Evolutionary conservation across 805 yeast species (phyloP).

Genomic region (Cyberlindnera nakhonratchasimensis): DNA sequence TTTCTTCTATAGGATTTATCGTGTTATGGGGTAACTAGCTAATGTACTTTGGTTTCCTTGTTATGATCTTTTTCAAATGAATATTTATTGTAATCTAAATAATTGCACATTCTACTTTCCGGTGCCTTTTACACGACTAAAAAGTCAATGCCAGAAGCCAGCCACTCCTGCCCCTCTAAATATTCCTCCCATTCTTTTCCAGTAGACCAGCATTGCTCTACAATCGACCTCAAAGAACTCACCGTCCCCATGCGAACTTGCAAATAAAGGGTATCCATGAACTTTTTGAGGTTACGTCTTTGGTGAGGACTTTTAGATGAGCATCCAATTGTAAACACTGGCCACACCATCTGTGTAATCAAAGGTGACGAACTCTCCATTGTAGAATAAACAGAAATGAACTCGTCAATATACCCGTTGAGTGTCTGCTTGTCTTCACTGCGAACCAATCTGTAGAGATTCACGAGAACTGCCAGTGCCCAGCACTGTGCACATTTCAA

Average conservation of each 20-base stretch:
- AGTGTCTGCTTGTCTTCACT: slow-evolving; percentile 32
- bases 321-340: slow-evolving; percentile 48
- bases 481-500: slow-evolving; percentile 56
- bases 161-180: slow-evolving; percentile 42
- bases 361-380: slow-evolving; percentile 45
- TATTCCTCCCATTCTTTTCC: slow-evolving; percentile 42
- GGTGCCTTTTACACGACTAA: slow-evolving; percentile 26
- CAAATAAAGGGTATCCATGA: slow-evolving; percentile 41
- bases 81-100: background rate
- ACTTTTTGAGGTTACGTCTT: slow-evolving; percentile 29
- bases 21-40: slow-evolving; percentile 14
- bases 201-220: slow-evolving; percentile 44
- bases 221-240: slow-evolving; percentile 39
- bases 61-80: background rate
- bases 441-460: slow-evolving; percentile 31
- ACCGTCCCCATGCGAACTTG: slow-evolving; percentile 56
- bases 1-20: slow-evolving; percentile 7
- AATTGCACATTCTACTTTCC: background rate
- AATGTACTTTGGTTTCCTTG: slow-evolving; percentile 18
- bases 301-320: slow-evolving; percentile 37
- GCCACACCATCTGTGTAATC: slow-evolving; percentile 64
- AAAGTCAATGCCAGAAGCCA: slow-evolving; percentile 49
- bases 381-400: slow-evolving; percentile 43
- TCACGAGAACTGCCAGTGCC: slow-evolving; percentile 39
- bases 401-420: slow-evolving; percentile 39